Percentiles rank a stretch among this genome's conserved stretches.
phyloP scores from a whole-genome alignment of 2,329 filamentous ascomycete genomes.

The Claviceps arundinis region DNA sequence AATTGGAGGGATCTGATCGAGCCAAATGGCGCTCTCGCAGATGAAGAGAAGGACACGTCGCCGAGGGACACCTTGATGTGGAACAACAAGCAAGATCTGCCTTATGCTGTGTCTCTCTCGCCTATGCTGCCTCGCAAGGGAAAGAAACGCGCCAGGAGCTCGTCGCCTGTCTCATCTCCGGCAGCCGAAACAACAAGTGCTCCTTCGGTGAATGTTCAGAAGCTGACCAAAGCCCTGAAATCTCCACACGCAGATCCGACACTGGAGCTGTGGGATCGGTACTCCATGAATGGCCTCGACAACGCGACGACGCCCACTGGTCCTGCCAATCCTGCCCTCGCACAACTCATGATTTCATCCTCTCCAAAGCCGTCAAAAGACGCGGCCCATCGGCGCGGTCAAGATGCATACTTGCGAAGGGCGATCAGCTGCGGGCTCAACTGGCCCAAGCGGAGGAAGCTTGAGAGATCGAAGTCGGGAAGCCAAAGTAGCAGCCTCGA shows the following conservation, averaged over 20 bases:
- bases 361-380: conserved; percentile 48
- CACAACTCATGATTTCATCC: conserved; percentile 55
- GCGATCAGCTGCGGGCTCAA: conserved; percentile 56
- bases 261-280: conserved; percentile 65
- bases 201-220: conserved; percentile 42
- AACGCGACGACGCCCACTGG: conserved; percentile 30
- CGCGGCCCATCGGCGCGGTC: conserved; percentile 26
- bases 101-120: conserved; percentile 28
- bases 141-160: conserved; percentile 59
- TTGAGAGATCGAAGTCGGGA: conserved; percentile 33
- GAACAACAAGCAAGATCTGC: conserved; percentile 36
- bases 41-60: conserved; percentile 35
- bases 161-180: conserved; percentile 59
- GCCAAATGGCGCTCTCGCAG: conserved; percentile 23
- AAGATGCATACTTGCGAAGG: conserved; percentile 37
- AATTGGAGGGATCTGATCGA: conserved; percentile 47
- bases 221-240: conserved; percentile 43
- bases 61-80: conserved; percentile 50
- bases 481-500: conserved; percentile 24
- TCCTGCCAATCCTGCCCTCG: conserved; percentile 42
- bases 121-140: conserved; percentile 36
- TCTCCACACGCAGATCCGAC: conserved; percentile 61
- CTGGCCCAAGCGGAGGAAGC: conserved; percentile 57
- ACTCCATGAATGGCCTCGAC: conserved; percentile 36
- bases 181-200: conserved; percentile 30